A percentile compares a stretch with the other conserved stretches of the same genome.
Evolutionary conservation across 352 stramenopile species (phyloP).

Genomic region (Thalassiosira pacifica): DNA sequence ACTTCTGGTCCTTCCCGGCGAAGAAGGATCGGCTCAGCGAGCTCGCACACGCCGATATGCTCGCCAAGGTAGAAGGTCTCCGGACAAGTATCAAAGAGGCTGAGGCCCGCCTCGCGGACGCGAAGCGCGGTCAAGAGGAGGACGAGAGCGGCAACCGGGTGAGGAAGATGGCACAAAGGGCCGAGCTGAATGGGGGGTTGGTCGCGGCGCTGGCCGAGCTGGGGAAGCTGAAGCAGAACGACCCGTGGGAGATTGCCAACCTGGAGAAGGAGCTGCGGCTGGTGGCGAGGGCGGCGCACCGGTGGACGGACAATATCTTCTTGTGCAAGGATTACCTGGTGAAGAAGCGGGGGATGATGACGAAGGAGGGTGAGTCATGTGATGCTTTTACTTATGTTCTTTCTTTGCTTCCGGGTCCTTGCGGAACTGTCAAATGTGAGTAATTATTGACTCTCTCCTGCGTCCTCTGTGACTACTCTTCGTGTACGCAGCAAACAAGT

Average conservation of each 20-base stretch:
- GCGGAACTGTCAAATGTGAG: background rate
- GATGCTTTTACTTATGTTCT: background rate
- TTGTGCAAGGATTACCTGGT: constrained; percentile 80
- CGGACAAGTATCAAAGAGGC: constrained; percentile 66
- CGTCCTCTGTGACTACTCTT: background rate
- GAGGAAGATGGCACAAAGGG: constrained; percentile 69
- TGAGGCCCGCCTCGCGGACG: constrained; percentile 69
- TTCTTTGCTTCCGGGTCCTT: background rate
- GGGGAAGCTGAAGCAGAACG: constrained; percentile 83
- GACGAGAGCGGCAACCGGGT: constrained; percentile 61
- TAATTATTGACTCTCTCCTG: no score
- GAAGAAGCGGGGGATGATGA: constrained; percentile 85
- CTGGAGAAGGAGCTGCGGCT: constrained; percentile 84
- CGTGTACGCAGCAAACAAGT: constrained; percentile 43
- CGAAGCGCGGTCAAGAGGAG: constrained; percentile 81
- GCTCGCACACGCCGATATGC: constrained; percentile 66
- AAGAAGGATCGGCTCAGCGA: constrained; percentile 81
- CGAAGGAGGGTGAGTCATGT: constrained; percentile 66
- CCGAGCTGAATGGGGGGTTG: constrained; percentile 58
- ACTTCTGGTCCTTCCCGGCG: constrained; percentile 85
- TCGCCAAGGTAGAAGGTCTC: constrained; percentile 67
- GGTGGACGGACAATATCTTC: constrained; percentile 88
- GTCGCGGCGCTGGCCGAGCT: constrained; percentile 59
- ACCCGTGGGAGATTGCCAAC: constrained; percentile 81
- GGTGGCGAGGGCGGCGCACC: constrained; percentile 75